phyloP scores from a whole-genome alignment of 768 basidiomycete species.

The Obba rivulosa region DNA sequence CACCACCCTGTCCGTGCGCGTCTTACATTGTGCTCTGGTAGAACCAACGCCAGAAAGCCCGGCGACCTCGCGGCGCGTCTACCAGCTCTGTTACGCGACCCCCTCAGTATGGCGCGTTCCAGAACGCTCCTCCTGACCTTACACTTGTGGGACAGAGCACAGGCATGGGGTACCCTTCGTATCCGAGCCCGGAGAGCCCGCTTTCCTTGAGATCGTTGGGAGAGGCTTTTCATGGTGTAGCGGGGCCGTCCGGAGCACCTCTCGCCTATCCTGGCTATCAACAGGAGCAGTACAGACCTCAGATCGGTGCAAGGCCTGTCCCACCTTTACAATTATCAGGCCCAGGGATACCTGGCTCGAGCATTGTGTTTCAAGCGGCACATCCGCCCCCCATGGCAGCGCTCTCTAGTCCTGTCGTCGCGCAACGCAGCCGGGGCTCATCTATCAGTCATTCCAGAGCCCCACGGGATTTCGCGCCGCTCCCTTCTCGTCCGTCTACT shows the following conservation, averaged over 20 bases:
- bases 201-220: background rate
- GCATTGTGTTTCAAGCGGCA: background rate
- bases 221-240: too few species aligned
- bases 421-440: constrained; percentile 3
- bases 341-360: constrained; percentile 23
- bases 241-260: background rate
- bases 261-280: background rate
- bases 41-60: constrained; percentile 87
- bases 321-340: constrained; percentile 21
- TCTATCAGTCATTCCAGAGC: constrained; percentile 5
- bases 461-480: constrained; percentile 1
- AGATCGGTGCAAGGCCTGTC: constrained; percentile 12
- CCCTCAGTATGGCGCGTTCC: constrained; percentile 61
- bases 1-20: constrained; percentile 2
- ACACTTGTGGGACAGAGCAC: background rate
- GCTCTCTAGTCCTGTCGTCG: background rate
- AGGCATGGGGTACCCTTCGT: background rate
- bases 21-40: constrained; percentile 20
- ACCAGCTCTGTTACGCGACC: constrained; percentile 42
- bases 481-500: constrained; percentile 9
- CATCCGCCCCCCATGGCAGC: background rate
- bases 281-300: constrained; percentile 11
- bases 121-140: constrained; percentile 31
- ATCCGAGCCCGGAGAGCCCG: background rate
- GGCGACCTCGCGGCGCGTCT: constrained; percentile 60